Conservation (phyloP, 306 rosid genomes). For the Ochetophila trinervis region DNA sequence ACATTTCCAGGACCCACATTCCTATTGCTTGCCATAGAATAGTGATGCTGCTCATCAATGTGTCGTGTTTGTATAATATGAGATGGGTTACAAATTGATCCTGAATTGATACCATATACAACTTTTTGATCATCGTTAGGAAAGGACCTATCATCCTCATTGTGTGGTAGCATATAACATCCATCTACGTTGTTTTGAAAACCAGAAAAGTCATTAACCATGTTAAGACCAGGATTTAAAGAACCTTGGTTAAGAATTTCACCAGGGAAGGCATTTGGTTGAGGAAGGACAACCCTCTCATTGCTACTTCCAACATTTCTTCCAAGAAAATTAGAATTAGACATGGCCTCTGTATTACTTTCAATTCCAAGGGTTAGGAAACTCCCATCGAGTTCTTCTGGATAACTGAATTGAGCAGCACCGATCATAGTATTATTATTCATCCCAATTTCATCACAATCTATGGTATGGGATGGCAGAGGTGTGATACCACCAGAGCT, state of each 20-base stretch:
- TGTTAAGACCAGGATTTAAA: constrained; percentile 16
- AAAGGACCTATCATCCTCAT: constrained; percentile 9
- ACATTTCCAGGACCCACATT: neutral
- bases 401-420: constrained; percentile 23
- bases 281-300: constrained; percentile 22
- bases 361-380: constrained; percentile 26
- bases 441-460: neutral
- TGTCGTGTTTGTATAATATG: constrained; percentile 24
- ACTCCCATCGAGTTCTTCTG: constrained; percentile 24
- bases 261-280: constrained; percentile 8
- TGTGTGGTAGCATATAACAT: constrained; percentile 4
- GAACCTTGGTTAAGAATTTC: constrained; percentile 12
- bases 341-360: constrained; percentile 11
- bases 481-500: constrained; percentile 12
- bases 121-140: constrained; percentile 1
- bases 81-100: constrained; percentile 10
- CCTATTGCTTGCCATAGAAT: constrained; percentile 1
- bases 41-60: neutral
- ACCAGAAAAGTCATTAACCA: too few species aligned
- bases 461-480: constrained; percentile 16
- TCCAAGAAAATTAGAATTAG: constrained; percentile 16
- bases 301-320: constrained; percentile 10
- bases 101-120: constrained; percentile 6
- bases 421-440: neutral
- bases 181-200: constrained; percentile 24